Evolutionary conservation across 768 basidiomycete species (phyloP), one percentile per base, ranked within the genome.

Genomic region (Lentinula aciculospora): DNA sequence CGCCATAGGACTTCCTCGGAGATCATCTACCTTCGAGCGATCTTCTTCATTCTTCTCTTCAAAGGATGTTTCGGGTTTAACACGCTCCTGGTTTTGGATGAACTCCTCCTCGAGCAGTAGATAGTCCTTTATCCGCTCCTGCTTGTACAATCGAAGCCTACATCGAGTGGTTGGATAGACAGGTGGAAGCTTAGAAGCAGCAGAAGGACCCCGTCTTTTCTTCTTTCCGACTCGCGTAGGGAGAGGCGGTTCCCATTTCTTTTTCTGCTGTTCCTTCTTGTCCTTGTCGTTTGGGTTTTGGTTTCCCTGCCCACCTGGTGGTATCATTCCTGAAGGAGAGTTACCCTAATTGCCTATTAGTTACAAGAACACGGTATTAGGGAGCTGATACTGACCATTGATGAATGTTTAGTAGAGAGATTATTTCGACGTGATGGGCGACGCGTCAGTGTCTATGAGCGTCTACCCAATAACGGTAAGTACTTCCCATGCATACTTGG

Each of bases 211-310:
- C 60, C 87, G 83, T 79, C 84, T 83, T 78, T 94, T 98, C 84
- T 94, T 95, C 83, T 95, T 97, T 48, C 95, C 95, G 34, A 98
- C 92, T 59, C 93, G 89, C 46, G 96, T 97, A 13, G 96, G 95
- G 58, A 97, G 83, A 66, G 96, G 96, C 7, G 96, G 94, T 71
- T 98, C 96, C 94, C 95, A 98, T 76, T 96, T 95, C 84, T 98
- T 97, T 74, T 86, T 83, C 66, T 84, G 74, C 58, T 67, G 64
- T 65, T 78, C 74, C 45, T 76, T 73, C 71, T 79, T 81, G 69
- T 75, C 77, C 62, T 77, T 76, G 60, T 74, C 71, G 49, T 69
- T 66, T 53, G 64, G 60, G 21, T 61, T 55, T 36, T 48, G 58
- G 34, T 55, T 59, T 40, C 68, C 34, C 27, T 49, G 62, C 8